phyloP scores from a whole-genome alignment of 2,329 filamentous ascomycete genomes.

The Diaporthe sp. region DNA sequence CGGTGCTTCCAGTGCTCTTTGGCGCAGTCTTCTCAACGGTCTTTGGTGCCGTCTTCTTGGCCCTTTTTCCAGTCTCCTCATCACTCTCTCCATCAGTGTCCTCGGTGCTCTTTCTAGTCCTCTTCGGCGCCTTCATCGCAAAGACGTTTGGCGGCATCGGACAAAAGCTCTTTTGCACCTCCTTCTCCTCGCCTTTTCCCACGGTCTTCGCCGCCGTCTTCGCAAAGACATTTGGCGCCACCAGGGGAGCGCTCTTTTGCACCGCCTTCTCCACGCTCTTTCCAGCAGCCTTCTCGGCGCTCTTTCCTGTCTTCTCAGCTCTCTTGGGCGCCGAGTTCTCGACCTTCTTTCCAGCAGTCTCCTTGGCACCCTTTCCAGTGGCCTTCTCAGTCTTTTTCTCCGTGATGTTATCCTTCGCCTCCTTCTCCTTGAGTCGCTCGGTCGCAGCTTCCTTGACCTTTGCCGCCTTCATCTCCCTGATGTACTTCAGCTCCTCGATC shows the following conservation, averaged over 20 bases:
- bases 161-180: too few species aligned
- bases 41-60: not conserved
- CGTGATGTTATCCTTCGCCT: not conserved
- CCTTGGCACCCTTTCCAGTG: too few species aligned
- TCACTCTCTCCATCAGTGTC: not conserved
- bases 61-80: not conserved
- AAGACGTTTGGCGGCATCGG: not conserved
- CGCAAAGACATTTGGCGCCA: not conserved
- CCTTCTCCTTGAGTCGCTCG: not conserved
- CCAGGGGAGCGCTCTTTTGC: not conserved
- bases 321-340: not conserved
- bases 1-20: not conserved
- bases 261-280: too few species aligned
- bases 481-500: not conserved
- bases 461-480: not conserved
- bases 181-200: not conserved
- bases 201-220: not conserved
- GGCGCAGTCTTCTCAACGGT: not conserved
- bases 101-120: not conserved
- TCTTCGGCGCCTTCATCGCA: not conserved
- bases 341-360: not conserved
- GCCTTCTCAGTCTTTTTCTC: not conserved
- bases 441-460: not conserved
- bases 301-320: not conserved
- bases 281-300: too few species aligned